Evolutionary conservation across 192 early-diverging fungal species (phyloP), one percentile per base, ranked within the genome.

Genomic region (Spizellomyces punctatus): DNA sequence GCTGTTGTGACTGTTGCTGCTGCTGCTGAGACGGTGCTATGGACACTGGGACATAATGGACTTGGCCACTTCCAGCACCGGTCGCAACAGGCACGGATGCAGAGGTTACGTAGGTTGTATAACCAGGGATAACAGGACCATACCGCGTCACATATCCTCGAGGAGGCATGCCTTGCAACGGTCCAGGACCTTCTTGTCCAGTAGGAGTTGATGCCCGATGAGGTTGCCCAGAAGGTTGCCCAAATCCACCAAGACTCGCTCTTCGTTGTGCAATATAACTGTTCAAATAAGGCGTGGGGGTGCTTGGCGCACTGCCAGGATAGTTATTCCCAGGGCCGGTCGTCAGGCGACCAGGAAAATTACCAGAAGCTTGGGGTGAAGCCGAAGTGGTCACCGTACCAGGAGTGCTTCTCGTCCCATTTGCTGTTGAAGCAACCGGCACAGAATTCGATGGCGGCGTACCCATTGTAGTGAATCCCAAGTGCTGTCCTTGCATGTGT

Each of bases 31-130:
- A 27, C 0, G 12, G 59, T 54, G 63, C 10, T 10, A n/a, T 45
- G 21, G 44, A n/a, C 16, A 70, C 68, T 0, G 68, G 68, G 16
- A 70, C 58, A 46, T 70, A 70, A 47, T 70, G 68, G 21, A 70
- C n/a, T 36, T n/a, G 46, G 1, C 27, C 27, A 36, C 27, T 36
- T 36, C 27, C 27, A 17, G 68, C 55, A 41, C 57, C 68, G 19
- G 55, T 59, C 8, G 55, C 66, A 43, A 50, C 66, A 19, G 66
- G 54, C 1, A 68, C 66, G 6, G 66, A 57, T 41, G 54, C 55
- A 41, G 68, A 59, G 0, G 12, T 17, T n/a, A 10, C 52, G 27
- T 67, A 58, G n/a, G 63, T 16, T 50, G 19, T 57, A 21, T 42
- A 14, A 9, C 58, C 36, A 48, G 41, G 58, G 44, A 41, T 48